phyloP scores from a whole-genome alignment of 2,329 filamentous ascomycete genomes.

The Blastomyces emzantsi region DNA sequence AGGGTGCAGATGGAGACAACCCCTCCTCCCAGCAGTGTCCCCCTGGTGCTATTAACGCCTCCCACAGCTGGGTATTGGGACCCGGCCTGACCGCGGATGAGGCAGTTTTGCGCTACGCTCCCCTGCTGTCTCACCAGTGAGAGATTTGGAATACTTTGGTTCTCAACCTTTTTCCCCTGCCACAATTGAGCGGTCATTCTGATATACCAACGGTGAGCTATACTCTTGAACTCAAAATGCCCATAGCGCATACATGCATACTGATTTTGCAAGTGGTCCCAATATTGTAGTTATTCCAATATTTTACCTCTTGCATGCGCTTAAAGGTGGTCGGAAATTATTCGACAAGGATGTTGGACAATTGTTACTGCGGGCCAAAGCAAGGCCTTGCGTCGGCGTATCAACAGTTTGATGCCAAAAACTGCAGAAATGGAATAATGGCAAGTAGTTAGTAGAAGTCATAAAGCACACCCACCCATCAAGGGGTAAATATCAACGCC shows the following conservation, averaged over 20 bases:
- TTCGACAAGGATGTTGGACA: no score
- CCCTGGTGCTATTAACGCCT: not conserved
- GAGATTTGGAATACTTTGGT: not conserved
- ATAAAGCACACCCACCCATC: not conserved
- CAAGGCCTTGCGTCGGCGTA: no score
- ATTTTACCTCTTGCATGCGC: not conserved
- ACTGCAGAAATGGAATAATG: no score
- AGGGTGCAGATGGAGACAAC: not conserved
- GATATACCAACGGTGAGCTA: not conserved
- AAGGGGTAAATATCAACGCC: constrained; percentile 9
- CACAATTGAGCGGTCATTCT: not conserved
- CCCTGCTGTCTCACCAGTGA: not conserved
- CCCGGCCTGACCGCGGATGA: not conserved
- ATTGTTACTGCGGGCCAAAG: no score
- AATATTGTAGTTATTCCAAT: not conserved
- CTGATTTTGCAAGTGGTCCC: not conserved
- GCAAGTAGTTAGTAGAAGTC: no score
- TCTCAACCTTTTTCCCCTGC: not conserved
- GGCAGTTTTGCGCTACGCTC: not conserved
- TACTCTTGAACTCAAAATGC: not conserved
- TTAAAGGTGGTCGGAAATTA: not conserved
- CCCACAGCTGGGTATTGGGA: not conserved
- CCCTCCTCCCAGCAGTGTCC: not conserved
- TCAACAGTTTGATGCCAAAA: no score
- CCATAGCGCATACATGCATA: not conserved